These are phyloP conservation scores for Cladosporium oxysporum DNA, from an alignment of 2,329 filamentous ascomycete species.

Conservation along the genomic window DNA sequence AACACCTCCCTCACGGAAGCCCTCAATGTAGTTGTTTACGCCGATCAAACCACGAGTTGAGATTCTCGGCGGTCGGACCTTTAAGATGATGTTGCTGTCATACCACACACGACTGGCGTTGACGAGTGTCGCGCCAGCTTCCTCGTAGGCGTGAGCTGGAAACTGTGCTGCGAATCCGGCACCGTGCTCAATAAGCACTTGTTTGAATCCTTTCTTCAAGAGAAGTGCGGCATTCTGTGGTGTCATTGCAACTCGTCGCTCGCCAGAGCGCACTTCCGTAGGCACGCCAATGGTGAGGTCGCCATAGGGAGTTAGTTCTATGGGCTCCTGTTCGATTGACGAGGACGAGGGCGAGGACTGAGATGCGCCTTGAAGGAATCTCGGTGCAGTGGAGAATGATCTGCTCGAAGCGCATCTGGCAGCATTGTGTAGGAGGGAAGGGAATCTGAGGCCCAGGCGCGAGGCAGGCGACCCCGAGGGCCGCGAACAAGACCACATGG, in stretches of 20 bases:
- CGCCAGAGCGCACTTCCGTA: conserved; percentile 73
- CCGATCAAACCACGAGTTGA: conserved; percentile 38
- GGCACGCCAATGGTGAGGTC: conserved; percentile 77
- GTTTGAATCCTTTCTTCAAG: conserved; percentile 80
- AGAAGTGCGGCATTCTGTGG: conserved; percentile 80
- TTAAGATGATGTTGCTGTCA: conserved; percentile 76
- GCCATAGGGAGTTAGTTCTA: conserved; percentile 59
- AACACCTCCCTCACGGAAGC: conserved; percentile 68
- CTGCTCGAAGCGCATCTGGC: conserved; percentile 24
- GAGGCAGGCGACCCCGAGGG: conserved; percentile 30
- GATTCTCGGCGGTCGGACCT: conserved; percentile 73
- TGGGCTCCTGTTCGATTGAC: conserved; percentile 24
- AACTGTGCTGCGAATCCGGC: conserved; percentile 80
- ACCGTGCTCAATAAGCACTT: conserved; percentile 75
- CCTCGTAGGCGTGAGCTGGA: conserved; percentile 72
- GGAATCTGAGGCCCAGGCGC: conserved; percentile 13
- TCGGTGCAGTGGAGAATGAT: conserved; percentile 26
- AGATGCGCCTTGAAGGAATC: conserved; percentile 25
- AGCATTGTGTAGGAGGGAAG: conserved; percentile 16
- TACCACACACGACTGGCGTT: conserved; percentile 70
- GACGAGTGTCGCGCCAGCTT: conserved; percentile 76
- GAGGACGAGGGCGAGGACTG: conserved; percentile 13
- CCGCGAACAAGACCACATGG: conserved; percentile 34
- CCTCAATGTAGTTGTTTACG: conserved; percentile 65
- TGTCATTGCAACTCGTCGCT: conserved; percentile 81